Percentiles rank a stretch among this genome's conserved stretches.
phyloP scores from a whole-genome alignment of 179 eudicot species.

The Beta macrorhiza region DNA sequence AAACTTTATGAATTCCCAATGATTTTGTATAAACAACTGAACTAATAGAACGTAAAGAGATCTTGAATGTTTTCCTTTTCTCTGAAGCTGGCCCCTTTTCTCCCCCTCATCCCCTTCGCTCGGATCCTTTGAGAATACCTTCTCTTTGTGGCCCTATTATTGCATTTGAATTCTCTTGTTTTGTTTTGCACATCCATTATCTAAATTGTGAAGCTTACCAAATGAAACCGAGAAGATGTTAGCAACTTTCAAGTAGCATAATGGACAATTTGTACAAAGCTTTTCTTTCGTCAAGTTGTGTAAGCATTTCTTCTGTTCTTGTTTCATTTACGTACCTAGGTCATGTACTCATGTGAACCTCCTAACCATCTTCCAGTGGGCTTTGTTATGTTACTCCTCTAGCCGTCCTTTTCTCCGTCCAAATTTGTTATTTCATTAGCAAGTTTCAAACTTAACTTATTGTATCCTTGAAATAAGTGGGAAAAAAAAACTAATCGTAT shows the following conservation, averaged over 20 bases:
- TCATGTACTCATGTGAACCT: background rate
- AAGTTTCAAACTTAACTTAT: no score
- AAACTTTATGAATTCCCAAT: constrained; percentile 19
- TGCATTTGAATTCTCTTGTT: no score
- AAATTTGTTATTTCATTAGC: no score
- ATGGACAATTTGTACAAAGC: background rate
- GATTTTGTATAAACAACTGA: constrained; percentile 28
- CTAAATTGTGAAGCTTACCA: no score
- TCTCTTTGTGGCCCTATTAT: background rate
- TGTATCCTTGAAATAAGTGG: no score
- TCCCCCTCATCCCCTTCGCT: background rate
- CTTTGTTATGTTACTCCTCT: background rate
- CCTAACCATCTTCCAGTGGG: background rate
- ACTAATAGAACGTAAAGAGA: constrained; percentile 13
- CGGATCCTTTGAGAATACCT: background rate
- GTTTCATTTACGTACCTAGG: no score
- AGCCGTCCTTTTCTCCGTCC: no score
- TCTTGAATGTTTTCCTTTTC: background rate
- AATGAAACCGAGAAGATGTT: no score
- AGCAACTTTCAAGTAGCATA: background rate
- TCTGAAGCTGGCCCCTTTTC: background rate
- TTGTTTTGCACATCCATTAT: no score
- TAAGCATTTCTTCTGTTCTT: background rate
- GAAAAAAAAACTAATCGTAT: no score
- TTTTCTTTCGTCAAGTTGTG: background rate